Evolutionary conservation across 805 yeast genomes (phyloP), one percentile per base, ranked within the genome.

Genomic region (Ogataea nakhonphanomensis): DNA sequence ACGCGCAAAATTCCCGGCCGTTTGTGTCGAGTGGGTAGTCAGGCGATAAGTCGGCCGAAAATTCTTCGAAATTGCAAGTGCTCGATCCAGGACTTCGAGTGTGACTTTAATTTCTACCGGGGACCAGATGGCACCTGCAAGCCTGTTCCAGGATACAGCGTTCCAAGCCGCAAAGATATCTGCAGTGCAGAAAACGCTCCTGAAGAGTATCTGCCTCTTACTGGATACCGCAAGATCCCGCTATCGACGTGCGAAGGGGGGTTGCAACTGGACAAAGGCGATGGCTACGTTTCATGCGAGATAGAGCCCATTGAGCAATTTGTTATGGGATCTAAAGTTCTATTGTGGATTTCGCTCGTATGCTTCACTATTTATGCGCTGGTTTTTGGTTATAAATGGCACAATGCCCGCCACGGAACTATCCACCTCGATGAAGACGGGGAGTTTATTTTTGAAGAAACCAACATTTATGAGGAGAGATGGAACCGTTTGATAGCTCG

Each of bases 191-290:
- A 71, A 38, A 70, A 78, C n/a, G 70, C 71, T 34, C 73, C 76
- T 1, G 71, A 79, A 47, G 88, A 85, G 55, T 88, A 77, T 60
- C 84, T 76, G 64, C 76, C 76, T 44, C 84, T 95, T 11, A 86
- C 96, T 1, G 97, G 97, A 1, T 90, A 91, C 63, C 77, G 97
- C 59, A 76, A 76, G 54, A 74, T 88, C 25, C 90, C 96, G 1
- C 59, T 84, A 30, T 79, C 91, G 2, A 83, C 95, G 0, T 90
- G 97, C 67, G 73, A 64, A 30, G 95, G 88, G 17, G 97, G 96
- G 7, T 64, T 74, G 42, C 67, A 73, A 37, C 73, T 84, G 41
- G 96, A 84, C 54, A 67, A 70, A 22, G 70, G 74, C 43, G 40
- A 37, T 12, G 73, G 67, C 21, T 70, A 82, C 11, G 65, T 62